A percentile compares a stretch with the other conserved stretches of the same genome.
Evolutionary conservation across 2,329 filamentous ascomycete species (phyloP).

Genomic region (Aspergillus viridinutans): DNA sequence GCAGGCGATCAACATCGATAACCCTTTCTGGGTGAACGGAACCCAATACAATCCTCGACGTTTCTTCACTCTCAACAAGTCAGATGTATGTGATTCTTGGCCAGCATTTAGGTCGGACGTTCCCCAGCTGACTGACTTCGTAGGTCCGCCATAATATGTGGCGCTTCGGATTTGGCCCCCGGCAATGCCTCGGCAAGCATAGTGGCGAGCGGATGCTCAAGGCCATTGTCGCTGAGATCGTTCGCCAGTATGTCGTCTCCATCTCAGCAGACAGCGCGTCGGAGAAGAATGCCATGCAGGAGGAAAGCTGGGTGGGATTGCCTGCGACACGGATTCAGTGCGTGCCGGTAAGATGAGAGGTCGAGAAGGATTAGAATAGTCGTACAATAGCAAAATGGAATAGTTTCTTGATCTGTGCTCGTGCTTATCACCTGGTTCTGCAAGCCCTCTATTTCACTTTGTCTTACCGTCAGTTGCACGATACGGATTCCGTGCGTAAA

Average conservation of each 20-base stretch:
- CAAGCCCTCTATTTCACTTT: too few species aligned
- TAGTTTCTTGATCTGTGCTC: too few species aligned
- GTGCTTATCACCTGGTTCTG: too few species aligned
- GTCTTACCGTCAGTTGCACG: too few species aligned
- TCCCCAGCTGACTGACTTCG: neutral
- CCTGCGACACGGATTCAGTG: neutral
- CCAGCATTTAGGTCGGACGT: neutral
- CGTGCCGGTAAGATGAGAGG: neutral
- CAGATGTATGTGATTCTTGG: neutral
- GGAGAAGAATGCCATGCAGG: neutral
- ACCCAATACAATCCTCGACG: neutral
- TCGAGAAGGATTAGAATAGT: neutral
- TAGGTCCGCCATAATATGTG: neutral
- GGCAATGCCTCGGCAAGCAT: neutral
- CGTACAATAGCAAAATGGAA: neutral
- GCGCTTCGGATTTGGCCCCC: neutral
- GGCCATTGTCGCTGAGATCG: neutral
- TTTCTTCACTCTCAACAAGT: neutral
- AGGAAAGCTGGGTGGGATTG: neutral
- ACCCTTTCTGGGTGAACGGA: neutral
- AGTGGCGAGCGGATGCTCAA: neutral
- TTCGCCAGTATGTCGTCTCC: neutral
- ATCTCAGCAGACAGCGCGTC: neutral
- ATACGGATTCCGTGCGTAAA: too few species aligned
- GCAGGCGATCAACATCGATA: neutral